phyloP scores from a whole-genome alignment of 2,329 filamentous ascomycete species.

The Cercospora citrullina region DNA sequence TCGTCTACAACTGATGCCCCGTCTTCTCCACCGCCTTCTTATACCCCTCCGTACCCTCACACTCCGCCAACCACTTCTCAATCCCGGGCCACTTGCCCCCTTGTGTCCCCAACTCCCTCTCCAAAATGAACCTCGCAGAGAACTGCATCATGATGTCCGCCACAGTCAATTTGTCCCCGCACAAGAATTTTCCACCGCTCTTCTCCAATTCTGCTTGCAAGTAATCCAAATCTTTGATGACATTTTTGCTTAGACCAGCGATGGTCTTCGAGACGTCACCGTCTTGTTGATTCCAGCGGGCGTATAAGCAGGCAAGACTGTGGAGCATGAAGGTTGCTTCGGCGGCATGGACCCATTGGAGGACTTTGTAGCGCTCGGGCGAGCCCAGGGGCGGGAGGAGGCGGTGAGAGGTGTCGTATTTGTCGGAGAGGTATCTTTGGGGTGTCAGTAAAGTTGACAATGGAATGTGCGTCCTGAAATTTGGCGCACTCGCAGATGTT shows the following conservation, averaged over 20 bases:
- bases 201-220: slow-evolving; percentile 46
- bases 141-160: slow-evolving; percentile 53
- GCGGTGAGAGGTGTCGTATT: slow-evolving; percentile 44
- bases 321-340: slow-evolving; percentile 52
- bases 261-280: slow-evolving; percentile 42
- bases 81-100: slow-evolving; percentile 40
- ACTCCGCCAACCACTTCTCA: slow-evolving; percentile 42
- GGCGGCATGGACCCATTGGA: slow-evolving; percentile 50
- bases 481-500: slow-evolving; percentile 48
- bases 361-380: slow-evolving; percentile 40
- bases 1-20: slow-evolving; percentile 40
- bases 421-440: slow-evolving; percentile 49
- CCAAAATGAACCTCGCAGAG: slow-evolving; percentile 42
- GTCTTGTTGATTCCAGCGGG: slow-evolving; percentile 45
- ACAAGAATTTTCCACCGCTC: slow-evolving; percentile 43
- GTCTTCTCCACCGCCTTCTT: slow-evolving; percentile 46
- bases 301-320: slow-evolving; percentile 48
- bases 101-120: slow-evolving; percentile 41
- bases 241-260: slow-evolving; percentile 44
- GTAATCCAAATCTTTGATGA: slow-evolving; percentile 49
- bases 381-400: slow-evolving; percentile 43
- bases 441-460: neutral
- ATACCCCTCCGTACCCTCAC: slow-evolving; percentile 41
- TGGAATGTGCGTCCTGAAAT: neutral
- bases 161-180: slow-evolving; percentile 45